phyloP scores from a whole-genome alignment of 768 basidiomycete species.

The Xerocomellus intermedius region DNA sequence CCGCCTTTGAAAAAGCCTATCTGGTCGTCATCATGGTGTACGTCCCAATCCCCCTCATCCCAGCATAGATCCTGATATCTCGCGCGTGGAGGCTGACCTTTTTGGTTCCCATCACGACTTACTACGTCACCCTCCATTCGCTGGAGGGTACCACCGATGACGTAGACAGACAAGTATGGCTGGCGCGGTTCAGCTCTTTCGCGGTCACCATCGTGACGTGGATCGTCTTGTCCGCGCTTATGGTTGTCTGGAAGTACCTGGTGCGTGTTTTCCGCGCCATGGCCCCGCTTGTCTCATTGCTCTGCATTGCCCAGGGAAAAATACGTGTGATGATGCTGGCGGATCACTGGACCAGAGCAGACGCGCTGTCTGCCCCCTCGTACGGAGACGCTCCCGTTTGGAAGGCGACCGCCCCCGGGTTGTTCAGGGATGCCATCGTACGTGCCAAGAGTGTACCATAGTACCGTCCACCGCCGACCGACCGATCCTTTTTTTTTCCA shows the following conservation, averaged over 20 bases:
- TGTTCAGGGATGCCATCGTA: constrained; percentile 40
- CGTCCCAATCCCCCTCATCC: constrained; percentile 7
- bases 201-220: constrained; percentile 38
- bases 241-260: constrained; percentile 47
- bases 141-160: constrained; percentile 3
- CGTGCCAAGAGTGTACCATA: constrained; percentile 6
- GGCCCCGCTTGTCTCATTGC: background rate
- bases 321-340: constrained; percentile 38
- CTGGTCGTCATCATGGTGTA: constrained; percentile 40
- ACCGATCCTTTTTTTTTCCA: background rate
- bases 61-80: background rate
- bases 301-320: constrained; percentile 38
- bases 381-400: constrained; percentile 37
- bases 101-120: constrained; percentile 39
- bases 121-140: constrained; percentile 31
- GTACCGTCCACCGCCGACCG: background rate
- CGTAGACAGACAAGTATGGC: constrained; percentile 24
- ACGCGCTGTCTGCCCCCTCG: constrained; percentile 28
- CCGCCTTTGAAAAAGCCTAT: constrained; percentile 45
- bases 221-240: constrained; percentile 40
- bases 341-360: constrained; percentile 40
- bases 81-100: constrained; percentile 34
- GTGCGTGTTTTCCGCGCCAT: constrained; percentile 26
- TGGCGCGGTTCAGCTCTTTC: constrained; percentile 38
- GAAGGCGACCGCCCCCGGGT: constrained; percentile 41